A percentile compares a stretch with the other conserved stretches of the same genome.
Evolutionary conservation across 2,329 filamentous ascomycete species (phyloP).

Genomic region (Periconia sp.): DNA sequence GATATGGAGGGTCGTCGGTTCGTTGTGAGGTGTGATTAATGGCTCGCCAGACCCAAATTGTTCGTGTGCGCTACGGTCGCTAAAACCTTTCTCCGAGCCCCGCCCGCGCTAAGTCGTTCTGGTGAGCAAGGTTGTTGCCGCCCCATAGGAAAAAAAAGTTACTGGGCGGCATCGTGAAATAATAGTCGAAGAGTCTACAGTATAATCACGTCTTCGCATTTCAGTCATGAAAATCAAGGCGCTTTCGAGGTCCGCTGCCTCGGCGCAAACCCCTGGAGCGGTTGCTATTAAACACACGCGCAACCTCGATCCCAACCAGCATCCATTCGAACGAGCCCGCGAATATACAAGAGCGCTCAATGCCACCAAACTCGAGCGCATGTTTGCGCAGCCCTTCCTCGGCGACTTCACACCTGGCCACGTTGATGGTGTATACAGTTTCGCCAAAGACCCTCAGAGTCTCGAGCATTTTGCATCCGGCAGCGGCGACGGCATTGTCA

Average conservation of each 20-base stretch:
- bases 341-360: slow-evolving; percentile 79
- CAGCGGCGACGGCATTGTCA: slow-evolving; percentile 80
- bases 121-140: not conserved
- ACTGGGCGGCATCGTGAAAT: slow-evolving; percentile 6
- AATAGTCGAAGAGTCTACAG: slow-evolving; percentile 5
- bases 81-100: slow-evolving; percentile 21
- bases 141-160: too few species aligned
- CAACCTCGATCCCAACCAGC: slow-evolving; percentile 79
- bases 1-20: slow-evolving; percentile 28
- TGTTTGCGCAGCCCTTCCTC: slow-evolving; percentile 85
- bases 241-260: slow-evolving; percentile 65
- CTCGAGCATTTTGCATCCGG: slow-evolving; percentile 47
- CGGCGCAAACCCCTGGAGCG: slow-evolving; percentile 68
- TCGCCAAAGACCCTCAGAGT: slow-evolving; percentile 52
- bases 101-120: slow-evolving; percentile 10
- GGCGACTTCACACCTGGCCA: slow-evolving; percentile 86
- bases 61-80: slow-evolving; percentile 28
- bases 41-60: slow-evolving; percentile 18
- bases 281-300: slow-evolving; percentile 66
- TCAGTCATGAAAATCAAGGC: slow-evolving; percentile 55
- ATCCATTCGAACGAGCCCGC: slow-evolving; percentile 87
- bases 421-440: slow-evolving; percentile 72
- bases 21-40: slow-evolving; percentile 16
- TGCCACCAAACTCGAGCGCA: slow-evolving; percentile 89
- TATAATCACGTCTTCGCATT: not conserved